phyloP scores from a whole-genome alignment of 805 yeast species.

The Starmerella davenportii region DNA sequence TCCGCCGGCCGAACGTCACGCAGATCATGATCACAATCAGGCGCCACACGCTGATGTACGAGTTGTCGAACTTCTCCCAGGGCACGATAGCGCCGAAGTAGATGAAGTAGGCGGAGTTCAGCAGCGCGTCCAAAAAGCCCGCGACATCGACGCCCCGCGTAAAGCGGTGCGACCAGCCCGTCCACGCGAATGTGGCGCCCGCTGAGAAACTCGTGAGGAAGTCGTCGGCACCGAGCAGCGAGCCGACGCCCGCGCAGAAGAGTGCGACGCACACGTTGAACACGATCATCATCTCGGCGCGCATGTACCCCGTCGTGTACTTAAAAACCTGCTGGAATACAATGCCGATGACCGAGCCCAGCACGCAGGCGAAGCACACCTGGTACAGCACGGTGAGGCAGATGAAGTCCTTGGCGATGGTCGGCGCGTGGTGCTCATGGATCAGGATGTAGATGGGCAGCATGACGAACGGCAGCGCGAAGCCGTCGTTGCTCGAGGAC shows the following conservation, averaged over 20 bases:
- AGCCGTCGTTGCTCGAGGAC: slow-evolving; percentile 59
- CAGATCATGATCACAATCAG: slow-evolving; percentile 21
- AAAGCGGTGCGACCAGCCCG: slow-evolving; percentile 48
- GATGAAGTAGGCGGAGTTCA: slow-evolving; percentile 49
- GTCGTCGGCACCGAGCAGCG: slow-evolving; percentile 51
- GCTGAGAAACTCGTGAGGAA: slow-evolving; percentile 56
- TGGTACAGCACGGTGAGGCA: slow-evolving; percentile 43
- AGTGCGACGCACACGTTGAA: slow-evolving; percentile 38
- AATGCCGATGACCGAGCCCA: slow-evolving; percentile 41
- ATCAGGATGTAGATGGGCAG: slow-evolving; percentile 37
- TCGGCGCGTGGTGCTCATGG: slow-evolving; percentile 29
- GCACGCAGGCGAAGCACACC: slow-evolving; percentile 26
- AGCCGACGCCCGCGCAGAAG: slow-evolving; percentile 46
- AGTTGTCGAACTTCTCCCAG: slow-evolving; percentile 41
- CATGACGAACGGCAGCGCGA: slow-evolving; percentile 42
- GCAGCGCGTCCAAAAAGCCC: slow-evolving; percentile 43
- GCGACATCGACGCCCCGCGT: slow-evolving; percentile 29
- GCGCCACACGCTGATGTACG: slow-evolving; percentile 21
- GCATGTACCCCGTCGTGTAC: slow-evolving; percentile 23
- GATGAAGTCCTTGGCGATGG: slow-evolving; percentile 47
- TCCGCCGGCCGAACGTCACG: slow-evolving; percentile 22
- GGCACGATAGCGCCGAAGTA: slow-evolving; percentile 57
- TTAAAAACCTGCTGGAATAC: slow-evolving; percentile 33
- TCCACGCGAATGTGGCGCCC: slow-evolving; percentile 59
- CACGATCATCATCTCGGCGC: slow-evolving; percentile 24